Base-by-base conservation (phyloP, 257 asterid genomes). In the Galeopsis tetrahit region DNA sequence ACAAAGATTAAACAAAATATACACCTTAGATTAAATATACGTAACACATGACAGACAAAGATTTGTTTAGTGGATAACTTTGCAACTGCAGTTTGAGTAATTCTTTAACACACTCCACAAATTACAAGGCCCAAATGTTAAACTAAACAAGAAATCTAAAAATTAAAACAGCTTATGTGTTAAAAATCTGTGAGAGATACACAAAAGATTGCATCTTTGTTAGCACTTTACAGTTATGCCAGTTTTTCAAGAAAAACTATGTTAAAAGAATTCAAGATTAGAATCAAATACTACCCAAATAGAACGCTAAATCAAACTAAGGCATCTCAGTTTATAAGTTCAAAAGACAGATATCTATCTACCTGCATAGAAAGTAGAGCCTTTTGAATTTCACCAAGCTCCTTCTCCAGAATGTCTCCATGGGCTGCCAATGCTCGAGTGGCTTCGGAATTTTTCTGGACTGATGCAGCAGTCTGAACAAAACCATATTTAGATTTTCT, bases 311-410 rank as follows among this genome's bases (percentile, higher is more conserved):
- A 56, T 9, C 73, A 74, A 57, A 36, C 52, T 6, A 63, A 53
- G 33, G 31, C 60, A 59, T 48, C 51, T 10, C 31, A 28, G 53
- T 60, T 66, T 28, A 66, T 6, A 40, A 69, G 57, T 64, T 43
- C 14, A 36, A 38, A 32, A 2, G 44, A 34, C 5, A 13, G 40
- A 53, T 61, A 46, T 68, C 4, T 61, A 46, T 68, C 4, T 87
- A 93, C 98, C 96, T 93, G 98, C 97, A 93, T 93, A 76, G 97
- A 92, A 77, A 93, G 82, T 11, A 93, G 81, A 88, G 86, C 92
- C 80, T 88, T 91, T 79, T 91, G 97, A 79, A 89, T 84, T 84
- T 93, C 98, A 77, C 90, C 86, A 31, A 93, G 92, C 79, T 91
- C 98, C 83, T 84, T 89, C 89, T 91, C 98, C 77, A 93, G 72